Base-by-base conservation (phyloP, 768 basidiomycete species). In the Flagelloscypha sp. region DNA sequence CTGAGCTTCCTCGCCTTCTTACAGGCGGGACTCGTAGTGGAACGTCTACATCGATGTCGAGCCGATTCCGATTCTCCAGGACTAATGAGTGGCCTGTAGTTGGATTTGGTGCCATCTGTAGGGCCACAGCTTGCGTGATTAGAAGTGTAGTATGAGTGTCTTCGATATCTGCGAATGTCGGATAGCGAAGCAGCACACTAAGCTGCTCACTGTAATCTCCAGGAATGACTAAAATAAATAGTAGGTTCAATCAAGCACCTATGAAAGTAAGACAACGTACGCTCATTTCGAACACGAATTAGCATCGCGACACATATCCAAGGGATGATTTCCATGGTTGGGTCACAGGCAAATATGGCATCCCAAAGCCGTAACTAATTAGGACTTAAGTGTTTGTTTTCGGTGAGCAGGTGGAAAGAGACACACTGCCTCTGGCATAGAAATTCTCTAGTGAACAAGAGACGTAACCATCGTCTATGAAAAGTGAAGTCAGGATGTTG, bases 231-330 rank as follows among this genome's bases (percentile, higher is more conserved):
- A 19, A n/a, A n/a, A 27, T 27, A 27, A 13, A 9, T 15, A 27
- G 25, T 27, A 12, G 36, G 36, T 27, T 22, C 40, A 24, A 49
- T 19, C 25, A 36, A 42, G 24, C 27, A 11, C 9, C 24, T 9
- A 22, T 23, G 19, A 7, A 18, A 31, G 11, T n/a, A 33, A 12
- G 31, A 7, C 33, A n/a, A 62, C 87, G 60, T 47, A 90, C 92
- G 57, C 50, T 84, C 71, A 50, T 90, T 90, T 31, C 95, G 80
- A 48, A 97, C 87, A 35, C 95, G 79, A 37, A 98, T 75, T 12
- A 99, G 72, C 92, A 98, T 93, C 1, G 89, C 86, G 13, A 97
- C 79, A 50, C 88, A 92, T 33, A 94, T 65, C 82, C 86, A 93
- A 35, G 80, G 77, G 1, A 82, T 76, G 24, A 95, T 60, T 33